Conservation (phyloP, 2,329 filamentous ascomycete species). For the Calonectria leucothoes region DNA sequence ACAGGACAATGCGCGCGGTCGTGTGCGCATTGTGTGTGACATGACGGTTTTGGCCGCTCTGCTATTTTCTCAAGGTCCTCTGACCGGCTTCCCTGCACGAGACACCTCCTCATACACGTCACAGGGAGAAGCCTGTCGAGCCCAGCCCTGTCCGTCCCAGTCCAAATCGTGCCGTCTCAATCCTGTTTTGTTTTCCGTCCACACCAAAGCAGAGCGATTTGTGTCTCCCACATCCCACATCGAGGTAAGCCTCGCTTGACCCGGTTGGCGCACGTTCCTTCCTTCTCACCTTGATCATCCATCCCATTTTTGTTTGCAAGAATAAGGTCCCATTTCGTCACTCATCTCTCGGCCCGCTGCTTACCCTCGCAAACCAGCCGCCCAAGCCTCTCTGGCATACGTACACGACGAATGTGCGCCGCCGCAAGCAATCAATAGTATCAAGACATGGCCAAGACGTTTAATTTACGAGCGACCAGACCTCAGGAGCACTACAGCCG, state of each 20-base stretch:
- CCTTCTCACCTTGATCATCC: not conserved
- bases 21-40: constrained; percentile 8
- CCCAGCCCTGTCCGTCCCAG: not conserved
- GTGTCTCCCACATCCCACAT: not conserved
- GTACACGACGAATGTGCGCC: not conserved
- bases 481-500: not conserved
- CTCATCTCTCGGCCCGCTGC: not conserved
- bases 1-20: constrained; percentile 1
- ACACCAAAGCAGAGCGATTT: not conserved
- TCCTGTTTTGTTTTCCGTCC: constrained; percentile 2
- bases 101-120: constrained; percentile 13
- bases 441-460: not conserved
- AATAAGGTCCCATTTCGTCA: not conserved
- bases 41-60: constrained; percentile 9
- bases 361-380: not conserved
- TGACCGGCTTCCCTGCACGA: constrained; percentile 12
- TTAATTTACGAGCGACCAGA: constrained; percentile 20
- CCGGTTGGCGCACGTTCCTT: not conserved
- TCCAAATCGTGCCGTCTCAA: not conserved
- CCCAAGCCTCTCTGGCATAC: not conserved
- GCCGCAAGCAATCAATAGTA: not conserved
- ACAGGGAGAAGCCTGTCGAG: not conserved
- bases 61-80: not conserved
- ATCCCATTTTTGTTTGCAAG: not conserved
- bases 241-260: constrained; percentile 7